These are phyloP conservation scores for Zygnema circumcarinatum DNA, from an alignment of 139 green algal genomes.

Conservation along the genomic window DNA sequence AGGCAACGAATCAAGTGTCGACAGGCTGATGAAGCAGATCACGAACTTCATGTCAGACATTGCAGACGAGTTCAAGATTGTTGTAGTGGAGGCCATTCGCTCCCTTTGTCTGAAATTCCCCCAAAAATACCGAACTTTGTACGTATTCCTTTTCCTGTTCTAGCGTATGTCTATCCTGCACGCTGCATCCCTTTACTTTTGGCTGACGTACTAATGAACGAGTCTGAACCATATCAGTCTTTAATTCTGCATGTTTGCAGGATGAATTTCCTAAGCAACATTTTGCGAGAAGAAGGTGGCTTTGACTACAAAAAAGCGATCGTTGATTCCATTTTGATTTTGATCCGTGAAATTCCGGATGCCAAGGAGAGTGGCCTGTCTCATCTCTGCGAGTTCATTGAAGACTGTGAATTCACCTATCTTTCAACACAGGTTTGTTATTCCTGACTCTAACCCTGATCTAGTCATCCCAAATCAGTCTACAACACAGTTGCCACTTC, in stretches of 20 bases:
- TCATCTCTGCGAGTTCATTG: conserved; percentile 99
- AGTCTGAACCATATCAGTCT: neutral
- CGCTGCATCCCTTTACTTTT: neutral
- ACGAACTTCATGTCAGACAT: conserved; percentile 97
- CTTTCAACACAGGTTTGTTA: conserved; percentile 74
- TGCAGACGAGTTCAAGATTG: conserved; percentile 98
- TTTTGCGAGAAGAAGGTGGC: conserved; percentile 88
- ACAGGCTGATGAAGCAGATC: conserved; percentile 99
- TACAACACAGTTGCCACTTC: conserved; percentile 3
- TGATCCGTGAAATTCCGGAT: conserved; percentile 95
- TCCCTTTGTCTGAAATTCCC: conserved; percentile 98
- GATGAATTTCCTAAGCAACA: conserved; percentile 94
- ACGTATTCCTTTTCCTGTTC: conserved; percentile 12
- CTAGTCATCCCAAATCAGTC: conserved; percentile 7
- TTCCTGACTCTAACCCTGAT: too few species aligned
- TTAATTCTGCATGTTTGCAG: conserved; percentile 35
- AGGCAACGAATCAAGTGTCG: conserved; percentile 92
- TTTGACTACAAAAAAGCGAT: conserved; percentile 99
- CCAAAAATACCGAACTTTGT: conserved; percentile 87
- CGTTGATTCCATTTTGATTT: conserved; percentile 89
- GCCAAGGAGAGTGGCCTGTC: conserved; percentile 93
- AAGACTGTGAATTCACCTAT: conserved; percentile 99
- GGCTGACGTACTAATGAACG: too few species aligned
- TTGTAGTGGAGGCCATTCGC: conserved; percentile 96
- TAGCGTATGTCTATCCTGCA: neutral